Percentiles rank a stretch among this genome's conserved stretches.
Conservation (phyloP, 1,284 basidiomycete genomes). For the Cutaneotrichosporon cavernicola region DNA sequence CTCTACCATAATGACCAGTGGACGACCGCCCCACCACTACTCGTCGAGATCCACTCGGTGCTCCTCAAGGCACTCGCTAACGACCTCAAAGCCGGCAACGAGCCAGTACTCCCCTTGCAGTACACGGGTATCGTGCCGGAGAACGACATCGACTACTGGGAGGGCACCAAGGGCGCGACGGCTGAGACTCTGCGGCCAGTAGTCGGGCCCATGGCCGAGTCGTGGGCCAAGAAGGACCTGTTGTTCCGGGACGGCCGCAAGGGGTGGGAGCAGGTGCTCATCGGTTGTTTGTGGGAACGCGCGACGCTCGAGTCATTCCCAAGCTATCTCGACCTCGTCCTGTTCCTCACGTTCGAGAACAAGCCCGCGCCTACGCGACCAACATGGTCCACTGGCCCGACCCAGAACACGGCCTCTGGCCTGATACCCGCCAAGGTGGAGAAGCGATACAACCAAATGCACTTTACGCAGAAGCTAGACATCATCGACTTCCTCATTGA, state of each 20-base stretch:
- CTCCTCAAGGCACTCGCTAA: constrained; percentile 80
- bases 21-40: constrained; percentile 65
- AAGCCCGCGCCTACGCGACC: constrained; percentile 50
- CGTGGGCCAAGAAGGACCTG: constrained; percentile 43
- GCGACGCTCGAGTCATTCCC: constrained; percentile 73
- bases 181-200: constrained; percentile 47
- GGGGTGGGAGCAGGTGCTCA: constrained; percentile 74
- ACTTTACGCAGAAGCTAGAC: constrained; percentile 74
- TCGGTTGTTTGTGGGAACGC: constrained; percentile 88
- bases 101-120: constrained; percentile 36
- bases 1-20: constrained; percentile 73
- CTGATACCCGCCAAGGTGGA: constrained; percentile 55
- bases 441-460: constrained; percentile 71
- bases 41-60: constrained; percentile 83
- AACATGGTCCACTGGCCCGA: constrained; percentile 50
- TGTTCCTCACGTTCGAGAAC: constrained; percentile 66
- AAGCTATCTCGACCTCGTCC: constrained; percentile 69
- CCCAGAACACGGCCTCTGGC: constrained; percentile 34
- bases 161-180: constrained; percentile 50
- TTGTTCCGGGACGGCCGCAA: constrained; percentile 41
- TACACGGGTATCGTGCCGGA: constrained; percentile 36
- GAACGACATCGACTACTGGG: constrained; percentile 49
- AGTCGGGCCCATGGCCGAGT: constrained; percentile 31
- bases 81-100: constrained; percentile 58
- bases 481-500: constrained; percentile 87